Conservation (phyloP, 2,329 filamentous ascomycete genomes). For the Colletotrichum nymphaeae region DNA sequence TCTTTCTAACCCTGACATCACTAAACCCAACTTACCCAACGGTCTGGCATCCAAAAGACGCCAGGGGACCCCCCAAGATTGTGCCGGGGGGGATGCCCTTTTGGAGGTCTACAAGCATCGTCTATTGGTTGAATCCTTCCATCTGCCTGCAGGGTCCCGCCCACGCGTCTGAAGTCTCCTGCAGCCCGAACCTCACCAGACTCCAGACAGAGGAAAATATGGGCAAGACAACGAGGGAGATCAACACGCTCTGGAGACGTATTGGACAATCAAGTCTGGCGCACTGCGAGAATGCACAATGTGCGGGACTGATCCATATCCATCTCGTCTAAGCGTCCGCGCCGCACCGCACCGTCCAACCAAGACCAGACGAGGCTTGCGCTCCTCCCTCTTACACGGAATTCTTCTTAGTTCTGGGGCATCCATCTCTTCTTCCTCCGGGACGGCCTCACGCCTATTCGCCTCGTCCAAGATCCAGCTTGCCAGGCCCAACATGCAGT, state of each 20-base stretch:
- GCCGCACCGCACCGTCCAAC: constrained; percentile 17
- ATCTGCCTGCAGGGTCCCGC: constrained; percentile 34
- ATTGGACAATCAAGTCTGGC: not conserved
- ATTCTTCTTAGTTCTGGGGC: not conserved
- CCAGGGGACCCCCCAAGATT: constrained; percentile 20
- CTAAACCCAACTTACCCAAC: constrained; percentile 21
- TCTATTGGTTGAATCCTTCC: constrained; percentile 22
- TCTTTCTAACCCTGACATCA: constrained; percentile 30
- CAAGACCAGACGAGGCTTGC: constrained; percentile 23
- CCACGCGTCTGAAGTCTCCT: constrained; percentile 34
- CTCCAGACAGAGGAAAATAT: constrained; percentile 1
- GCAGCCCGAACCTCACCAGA: constrained; percentile 7
- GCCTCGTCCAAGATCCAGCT: constrained; percentile 18
- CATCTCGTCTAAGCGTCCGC: constrained; percentile 14
- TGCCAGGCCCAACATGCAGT: not conserved
- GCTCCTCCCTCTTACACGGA: not conserved
- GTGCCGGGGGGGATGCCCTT: constrained; percentile 6
- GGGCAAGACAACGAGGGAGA: constrained; percentile 17
- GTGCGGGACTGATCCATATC: not conserved
- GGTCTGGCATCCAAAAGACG: constrained; percentile 28
- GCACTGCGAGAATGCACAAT: not conserved
- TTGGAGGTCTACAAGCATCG: constrained; percentile 17
- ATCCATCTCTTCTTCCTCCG: not conserved
- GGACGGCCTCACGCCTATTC: not conserved
- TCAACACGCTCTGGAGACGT: constrained; percentile 11